Conservation (phyloP, 176 grass and related monocot species). For the Calamus simplicifolius region DNA sequence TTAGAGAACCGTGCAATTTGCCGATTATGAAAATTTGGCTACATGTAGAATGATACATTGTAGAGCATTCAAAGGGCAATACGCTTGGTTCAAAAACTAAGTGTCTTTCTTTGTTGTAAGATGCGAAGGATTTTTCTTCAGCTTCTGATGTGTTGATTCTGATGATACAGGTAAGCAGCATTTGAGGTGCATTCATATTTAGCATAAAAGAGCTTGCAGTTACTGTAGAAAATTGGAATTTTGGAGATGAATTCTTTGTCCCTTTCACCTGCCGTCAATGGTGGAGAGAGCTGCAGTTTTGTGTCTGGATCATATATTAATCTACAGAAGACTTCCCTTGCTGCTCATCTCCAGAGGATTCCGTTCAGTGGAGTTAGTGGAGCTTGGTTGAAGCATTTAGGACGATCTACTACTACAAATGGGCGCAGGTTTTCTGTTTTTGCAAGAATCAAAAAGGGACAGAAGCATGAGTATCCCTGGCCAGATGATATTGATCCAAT, state of each 20-base stretch:
- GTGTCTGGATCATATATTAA: conserved; percentile 2
- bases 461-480: conserved; percentile 46
- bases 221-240: background rate
- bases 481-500: conserved; percentile 35
- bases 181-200: background rate
- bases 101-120: too few species aligned
- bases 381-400: background rate
- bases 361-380: background rate
- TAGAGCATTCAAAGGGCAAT: too few species aligned
- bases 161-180: background rate
- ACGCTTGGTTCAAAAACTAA: too few species aligned
- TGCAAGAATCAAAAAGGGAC: conserved; percentile 16
- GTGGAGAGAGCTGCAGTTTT: conserved; percentile 8
- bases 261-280: background rate
- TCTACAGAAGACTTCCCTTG: background rate
- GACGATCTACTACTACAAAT: background rate
- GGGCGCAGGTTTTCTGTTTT: conserved; percentile 1
- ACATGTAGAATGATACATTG: too few species aligned
- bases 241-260: conserved; percentile 5
- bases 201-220: background rate
- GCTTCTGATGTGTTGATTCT: background rate
- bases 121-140: background rate
- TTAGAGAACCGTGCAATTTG: too few species aligned
- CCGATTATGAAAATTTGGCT: too few species aligned
- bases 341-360: background rate